Evolutionary conservation across 1,139 yeast genomes (phyloP).

Genomic region (Keqinozyma sinolaborantium): DNA sequence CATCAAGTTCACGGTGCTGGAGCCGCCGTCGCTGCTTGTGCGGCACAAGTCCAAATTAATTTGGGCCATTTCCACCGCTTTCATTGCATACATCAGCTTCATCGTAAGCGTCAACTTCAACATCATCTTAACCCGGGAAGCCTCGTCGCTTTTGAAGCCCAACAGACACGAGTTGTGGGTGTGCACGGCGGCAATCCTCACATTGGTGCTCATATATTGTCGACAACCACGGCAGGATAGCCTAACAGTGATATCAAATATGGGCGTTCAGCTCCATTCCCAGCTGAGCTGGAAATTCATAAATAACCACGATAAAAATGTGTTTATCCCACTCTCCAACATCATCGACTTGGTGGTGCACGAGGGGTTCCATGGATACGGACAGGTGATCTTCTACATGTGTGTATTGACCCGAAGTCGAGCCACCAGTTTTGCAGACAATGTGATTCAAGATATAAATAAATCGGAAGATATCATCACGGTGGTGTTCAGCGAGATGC

Average conservation of each 20-base stretch:
- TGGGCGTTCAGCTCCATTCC: slow-evolving; percentile 33
- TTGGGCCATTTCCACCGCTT: too few relatives aligned
- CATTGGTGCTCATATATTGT: slow-evolving; percentile 10
- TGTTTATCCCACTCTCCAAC: slow-evolving; percentile 49
- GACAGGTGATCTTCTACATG: slow-evolving; percentile 59
- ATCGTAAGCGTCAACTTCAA: too few relatives aligned
- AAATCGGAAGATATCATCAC: slow-evolving; percentile 28
- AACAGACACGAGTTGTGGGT: too few relatives aligned
- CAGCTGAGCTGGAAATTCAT: slow-evolving; percentile 26
- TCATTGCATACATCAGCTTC: too few relatives aligned
- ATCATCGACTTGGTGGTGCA: slow-evolving; percentile 61
- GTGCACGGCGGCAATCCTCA: too few relatives aligned
- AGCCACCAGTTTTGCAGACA: too few relatives aligned
- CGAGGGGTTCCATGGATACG: slow-evolving; percentile 63
- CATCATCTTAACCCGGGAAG: too few relatives aligned
- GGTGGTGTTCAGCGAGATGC: slow-evolving; percentile 48
- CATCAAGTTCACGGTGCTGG: too few relatives aligned
- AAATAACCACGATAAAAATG: slow-evolving; percentile 15
- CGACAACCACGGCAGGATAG: slow-evolving; percentile 29
- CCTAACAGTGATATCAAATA: slow-evolving; percentile 32
- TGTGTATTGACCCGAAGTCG: slow-evolving; percentile 50
- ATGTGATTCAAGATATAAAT: too few relatives aligned
- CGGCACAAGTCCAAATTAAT: too few relatives aligned
- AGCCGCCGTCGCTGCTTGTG: too few relatives aligned
- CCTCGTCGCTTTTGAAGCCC: too few relatives aligned